Conservation (phyloP, 495 filamentous ascomycete genomes). For the Hypoxylon perforatum region DNA sequence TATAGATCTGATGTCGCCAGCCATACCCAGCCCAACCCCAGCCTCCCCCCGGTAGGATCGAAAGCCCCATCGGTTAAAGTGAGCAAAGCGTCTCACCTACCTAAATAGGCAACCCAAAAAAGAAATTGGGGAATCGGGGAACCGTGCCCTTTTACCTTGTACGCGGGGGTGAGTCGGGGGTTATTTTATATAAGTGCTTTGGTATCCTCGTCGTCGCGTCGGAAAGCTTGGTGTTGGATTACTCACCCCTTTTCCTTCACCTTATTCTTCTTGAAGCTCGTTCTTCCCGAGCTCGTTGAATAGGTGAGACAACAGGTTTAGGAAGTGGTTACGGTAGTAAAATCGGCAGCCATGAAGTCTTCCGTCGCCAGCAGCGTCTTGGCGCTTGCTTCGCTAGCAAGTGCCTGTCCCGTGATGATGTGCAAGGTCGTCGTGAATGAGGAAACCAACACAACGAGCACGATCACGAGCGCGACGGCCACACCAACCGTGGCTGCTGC, state of each 20-base stretch:
- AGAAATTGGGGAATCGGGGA: constrained; percentile 20
- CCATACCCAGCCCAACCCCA: background rate
- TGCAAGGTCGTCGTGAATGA: too few species aligned
- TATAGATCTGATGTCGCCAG: constrained; percentile 13
- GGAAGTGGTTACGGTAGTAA: constrained; percentile 9
- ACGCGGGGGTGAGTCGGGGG: constrained; percentile 26
- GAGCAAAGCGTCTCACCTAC: constrained; percentile 36
- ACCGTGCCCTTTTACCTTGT: too few species aligned
- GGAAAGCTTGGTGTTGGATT: background rate
- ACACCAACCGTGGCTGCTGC: constrained; percentile 36
- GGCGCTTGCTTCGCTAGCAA: constrained; percentile 27
- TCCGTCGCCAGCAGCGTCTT: constrained; percentile 22
- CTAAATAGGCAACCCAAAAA: constrained; percentile 27
- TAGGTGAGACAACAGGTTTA: constrained; percentile 21
- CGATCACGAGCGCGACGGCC: constrained; percentile 18
- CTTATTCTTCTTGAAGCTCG: too few species aligned
- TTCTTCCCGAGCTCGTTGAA: background rate
- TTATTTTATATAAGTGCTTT: constrained; percentile 13
- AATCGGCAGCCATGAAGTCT: constrained; percentile 33
- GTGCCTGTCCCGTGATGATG: too few species aligned
- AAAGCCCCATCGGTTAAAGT: constrained; percentile 30
- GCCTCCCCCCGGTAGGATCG: constrained; percentile 26
- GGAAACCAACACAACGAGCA: constrained; percentile 42
- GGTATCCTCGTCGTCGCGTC: constrained; percentile 1
- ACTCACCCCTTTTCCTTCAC: constrained; percentile 1